Evolutionary conservation across 2,329 filamentous ascomycete species (phyloP).

Genomic region (Colletotrichum neosansevieriae): DNA sequence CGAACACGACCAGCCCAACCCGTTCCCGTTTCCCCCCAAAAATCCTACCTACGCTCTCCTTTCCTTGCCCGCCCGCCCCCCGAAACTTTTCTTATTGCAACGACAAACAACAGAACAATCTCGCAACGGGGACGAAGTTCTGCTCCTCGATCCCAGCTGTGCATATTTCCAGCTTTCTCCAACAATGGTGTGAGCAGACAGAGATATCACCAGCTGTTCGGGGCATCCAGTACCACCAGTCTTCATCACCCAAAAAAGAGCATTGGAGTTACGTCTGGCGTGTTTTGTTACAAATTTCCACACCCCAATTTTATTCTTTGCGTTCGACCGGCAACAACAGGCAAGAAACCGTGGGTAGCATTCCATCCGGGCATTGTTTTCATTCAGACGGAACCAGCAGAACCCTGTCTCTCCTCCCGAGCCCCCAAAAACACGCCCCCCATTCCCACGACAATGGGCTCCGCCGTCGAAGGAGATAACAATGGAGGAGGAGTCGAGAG

Average conservation of each 20-base stretch:
- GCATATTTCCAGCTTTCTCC: slow-evolving; percentile 8
- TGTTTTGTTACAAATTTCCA: neutral
- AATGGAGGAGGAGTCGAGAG: slow-evolving; percentile 33
- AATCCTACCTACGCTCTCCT: neutral
- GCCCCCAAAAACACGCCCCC: slow-evolving; percentile 11
- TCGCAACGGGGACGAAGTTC: slow-evolving; percentile 25
- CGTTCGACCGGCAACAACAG: slow-evolving; percentile 8
- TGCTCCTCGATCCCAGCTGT: slow-evolving; percentile 3
- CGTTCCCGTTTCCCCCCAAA: slow-evolving; percentile 4
- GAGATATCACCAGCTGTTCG: slow-evolving; percentile 21
- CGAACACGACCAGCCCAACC: slow-evolving; percentile 28
- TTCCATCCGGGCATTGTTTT: slow-evolving; percentile 34
- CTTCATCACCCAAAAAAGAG: slow-evolving; percentile 20
- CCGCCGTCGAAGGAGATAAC: slow-evolving; percentile 35
- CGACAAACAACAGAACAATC: slow-evolving; percentile 17
- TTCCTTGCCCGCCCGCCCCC: neutral
- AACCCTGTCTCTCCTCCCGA: slow-evolving; percentile 31
- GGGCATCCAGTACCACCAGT: neutral
- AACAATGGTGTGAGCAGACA: slow-evolving; percentile 32
- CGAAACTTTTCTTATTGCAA: slow-evolving; percentile 19
- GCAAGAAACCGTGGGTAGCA: slow-evolving; percentile 15
- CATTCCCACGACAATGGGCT: slow-evolving; percentile 38
- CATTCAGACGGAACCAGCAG: slow-evolving; percentile 28
- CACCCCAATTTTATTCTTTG: slow-evolving; percentile 8
- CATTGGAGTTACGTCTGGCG: slow-evolving; percentile 18